Evolutionary conservation across 2,329 filamentous ascomycete species (phyloP), one percentile per base, ranked within the genome.

Genomic region (Trichoderma arundinaceum): DNA sequence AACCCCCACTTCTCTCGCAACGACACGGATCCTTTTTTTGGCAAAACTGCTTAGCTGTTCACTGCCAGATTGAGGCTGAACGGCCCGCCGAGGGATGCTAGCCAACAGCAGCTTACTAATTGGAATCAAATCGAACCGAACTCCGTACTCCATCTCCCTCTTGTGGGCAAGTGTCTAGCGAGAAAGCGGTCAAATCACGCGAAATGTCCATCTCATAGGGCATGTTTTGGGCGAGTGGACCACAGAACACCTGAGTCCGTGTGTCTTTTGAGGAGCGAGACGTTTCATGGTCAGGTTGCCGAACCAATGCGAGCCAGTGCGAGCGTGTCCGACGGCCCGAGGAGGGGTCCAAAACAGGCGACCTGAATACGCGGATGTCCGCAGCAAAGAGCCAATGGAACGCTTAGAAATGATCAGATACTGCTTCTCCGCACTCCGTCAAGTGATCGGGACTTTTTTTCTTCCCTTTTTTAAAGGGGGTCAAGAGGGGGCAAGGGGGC

Each of bases 51-150:
- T 22, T 19, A 22, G 35, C 52, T 39, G 52, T 28, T 56, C 28
- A 28, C 4, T 28, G 52, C 19, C 15, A 41, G 35, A 41, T 35
- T 19, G 52, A 56, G 35, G 35, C 52, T 56, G 35, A 41, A 41
- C 28, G 32, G 32, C 35, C 52, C 52, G 52, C 22, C 22, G 22
- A 28, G 22, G 22, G 22, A 28, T 35, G 28, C 38, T n/a, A 15
- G 38, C 17, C 28, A 44, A 19, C 53, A 32, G 22, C 19, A n/a
- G 59, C 28, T 64, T 64, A 64, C 53, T 65, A 65, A 60, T 65
- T 65, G 17, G 62, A 65, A 65, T 65, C 44, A 5, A 10, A 52
- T 65, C 62, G 62, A 64, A 64, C 28, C 41, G 32, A 33, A 28
- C 22, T 28, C 35, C 38, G 46, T 32, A 19, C 59, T 41, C 44